These are phyloP conservation scores for Cystobasidium pallidum DNA, from an alignment of 1,284 basidiomycete genomes.

Conservation along the genomic window DNA sequence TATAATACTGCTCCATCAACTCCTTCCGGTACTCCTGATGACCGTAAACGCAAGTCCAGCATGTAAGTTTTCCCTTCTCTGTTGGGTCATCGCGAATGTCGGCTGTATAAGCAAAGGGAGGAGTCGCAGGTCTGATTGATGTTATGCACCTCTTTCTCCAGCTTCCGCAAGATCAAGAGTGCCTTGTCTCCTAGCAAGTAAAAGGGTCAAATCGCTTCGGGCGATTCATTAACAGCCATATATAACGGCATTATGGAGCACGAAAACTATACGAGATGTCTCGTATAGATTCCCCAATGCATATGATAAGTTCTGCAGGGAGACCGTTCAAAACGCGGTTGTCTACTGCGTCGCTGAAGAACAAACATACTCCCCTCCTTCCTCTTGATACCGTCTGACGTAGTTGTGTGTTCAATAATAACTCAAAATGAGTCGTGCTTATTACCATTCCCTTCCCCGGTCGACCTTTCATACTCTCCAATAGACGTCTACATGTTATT, in stretches of 20 bases:
- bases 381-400: neutral
- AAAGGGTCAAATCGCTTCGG: neutral
- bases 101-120: too few relatives aligned
- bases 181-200: constrained; percentile 40
- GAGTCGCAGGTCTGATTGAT: too few relatives aligned
- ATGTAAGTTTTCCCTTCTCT: constrained; percentile 5
- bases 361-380: neutral
- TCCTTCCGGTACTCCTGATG: constrained; percentile 12
- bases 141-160: neutral
- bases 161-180: constrained; percentile 43
- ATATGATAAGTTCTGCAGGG: too few relatives aligned
- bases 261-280: too few relatives aligned
- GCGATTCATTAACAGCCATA: too few relatives aligned
- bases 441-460: neutral
- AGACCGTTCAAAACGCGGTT: too few relatives aligned
- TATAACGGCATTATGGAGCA: too few relatives aligned
- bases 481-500: neutral
- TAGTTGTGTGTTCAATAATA: neutral
- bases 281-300: too few relatives aligned
- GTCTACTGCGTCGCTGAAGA: neutral
- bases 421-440: neutral
- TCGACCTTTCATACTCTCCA: neutral
- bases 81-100: too few relatives aligned
- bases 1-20: constrained; percentile 41
- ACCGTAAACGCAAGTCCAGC: constrained; percentile 39